Evolutionary conservation across 2,329 filamentous ascomycete genomes (phyloP), one percentile per base, ranked within the genome.

Genomic region (Epichloe hybrida): DNA sequence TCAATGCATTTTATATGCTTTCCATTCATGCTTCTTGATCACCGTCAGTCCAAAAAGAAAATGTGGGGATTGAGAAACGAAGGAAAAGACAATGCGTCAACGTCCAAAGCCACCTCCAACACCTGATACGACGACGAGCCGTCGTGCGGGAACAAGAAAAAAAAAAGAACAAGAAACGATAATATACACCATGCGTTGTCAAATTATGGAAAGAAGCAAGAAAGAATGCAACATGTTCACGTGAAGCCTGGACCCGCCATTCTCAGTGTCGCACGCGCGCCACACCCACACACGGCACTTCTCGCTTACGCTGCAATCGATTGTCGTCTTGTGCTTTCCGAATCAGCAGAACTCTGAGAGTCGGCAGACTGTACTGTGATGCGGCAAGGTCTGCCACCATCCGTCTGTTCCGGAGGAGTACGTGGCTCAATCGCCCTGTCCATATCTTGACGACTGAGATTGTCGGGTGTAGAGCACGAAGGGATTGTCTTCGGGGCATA

Each of bases 381-480:
- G 47, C 62, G 57, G 57, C 6, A 60, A 48, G 45, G 59, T 23
- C 53, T 54, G 20, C 54, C 53, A 21, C 57, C 58, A 9, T 62
- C 62, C 4, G 53, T 63, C 45, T 63, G 62, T 43, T 60, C 58
- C 5, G 62, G 63, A 13, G 63, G 63, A 12, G 62, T 66, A 42
- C 58, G 62, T 9, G 49, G 48, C 23, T 38, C 48, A 31, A 27
- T 3, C 12, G 23, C 58, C 31, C 35, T 40, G 34, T 31, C 1
- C 21, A 52, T 34, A 4, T 44, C 48, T 15, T 38, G 23, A 1
- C 23, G 47, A 23, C 6, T 34, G 41, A 6, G 37, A 13, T 50
- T 47, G 20, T 52, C 44, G 34, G 51, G 50, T 34, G 44, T 47
- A 7, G 34, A 44, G n/a, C 37, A 50, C 31, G 38, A 23, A 6